phyloP scores from a whole-genome alignment of 2,329 filamentous ascomycete species.

The Aureobasidium sp. region DNA sequence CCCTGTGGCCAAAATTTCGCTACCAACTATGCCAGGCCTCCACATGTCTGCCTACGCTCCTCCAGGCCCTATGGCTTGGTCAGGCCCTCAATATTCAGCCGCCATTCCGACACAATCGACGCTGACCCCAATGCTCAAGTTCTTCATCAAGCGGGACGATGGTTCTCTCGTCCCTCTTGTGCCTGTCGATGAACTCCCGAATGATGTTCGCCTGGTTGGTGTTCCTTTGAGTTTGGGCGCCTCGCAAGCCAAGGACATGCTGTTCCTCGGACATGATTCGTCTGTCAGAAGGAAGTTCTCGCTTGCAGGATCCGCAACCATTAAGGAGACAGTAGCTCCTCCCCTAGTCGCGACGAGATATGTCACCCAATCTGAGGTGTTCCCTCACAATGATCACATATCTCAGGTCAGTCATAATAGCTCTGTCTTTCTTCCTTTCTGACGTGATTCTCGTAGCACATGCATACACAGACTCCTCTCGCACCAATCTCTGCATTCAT shows the following conservation, averaged over 20 bases:
- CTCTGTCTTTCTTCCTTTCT: neutral
- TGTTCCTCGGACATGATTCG: conserved; percentile 25
- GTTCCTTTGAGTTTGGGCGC: conserved; percentile 30
- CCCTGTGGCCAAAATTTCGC: neutral
- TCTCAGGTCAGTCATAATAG: neutral
- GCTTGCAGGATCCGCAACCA: conserved; percentile 19
- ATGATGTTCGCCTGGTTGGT: conserved; percentile 31
- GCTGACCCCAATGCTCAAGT: conserved; percentile 16
- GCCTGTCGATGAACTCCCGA: conserved; percentile 39
- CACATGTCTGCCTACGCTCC: neutral
- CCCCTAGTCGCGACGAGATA: conserved; percentile 17
- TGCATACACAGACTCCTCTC: neutral
- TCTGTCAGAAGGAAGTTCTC: conserved; percentile 18
- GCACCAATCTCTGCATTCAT: neutral
- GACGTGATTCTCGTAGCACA: neutral
- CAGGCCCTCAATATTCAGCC: neutral
- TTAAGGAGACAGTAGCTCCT: conserved; percentile 17
- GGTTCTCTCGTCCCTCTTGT: conserved; percentile 35
- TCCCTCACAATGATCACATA: neutral
- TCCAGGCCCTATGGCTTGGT: neutral
- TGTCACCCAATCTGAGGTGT: neutral
- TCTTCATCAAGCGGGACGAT: conserved; percentile 34
- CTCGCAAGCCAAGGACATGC: conserved; percentile 26
- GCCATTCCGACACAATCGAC: neutral
- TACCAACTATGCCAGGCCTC: neutral